Conservation (phyloP, 139 green algal species). For the Coelastrella sp. region DNA sequence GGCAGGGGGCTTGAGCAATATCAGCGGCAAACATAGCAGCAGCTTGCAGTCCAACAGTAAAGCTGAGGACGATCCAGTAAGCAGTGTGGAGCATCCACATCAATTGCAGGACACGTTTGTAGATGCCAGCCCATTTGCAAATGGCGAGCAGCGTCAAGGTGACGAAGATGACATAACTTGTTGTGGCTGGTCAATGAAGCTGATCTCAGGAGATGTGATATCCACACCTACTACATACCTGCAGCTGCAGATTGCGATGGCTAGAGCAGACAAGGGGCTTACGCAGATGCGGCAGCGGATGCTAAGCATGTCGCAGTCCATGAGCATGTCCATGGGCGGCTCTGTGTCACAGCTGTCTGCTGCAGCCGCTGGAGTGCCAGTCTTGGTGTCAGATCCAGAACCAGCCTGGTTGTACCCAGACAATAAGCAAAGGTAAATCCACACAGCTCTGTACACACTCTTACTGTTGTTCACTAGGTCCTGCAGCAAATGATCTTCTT, state of each 20-base stretch:
- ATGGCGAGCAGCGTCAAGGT: not conserved
- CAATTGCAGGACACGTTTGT: too few species aligned
- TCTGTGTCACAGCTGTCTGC: not conserved
- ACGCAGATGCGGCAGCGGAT: constrained; percentile 24
- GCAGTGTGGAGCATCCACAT: too few species aligned
- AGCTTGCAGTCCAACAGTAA: too few species aligned
- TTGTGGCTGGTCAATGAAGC: constrained; percentile 12
- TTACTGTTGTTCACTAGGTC: not conserved
- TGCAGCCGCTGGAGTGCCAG: not conserved
- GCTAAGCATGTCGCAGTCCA: constrained; percentile 24
- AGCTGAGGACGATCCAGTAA: too few species aligned
- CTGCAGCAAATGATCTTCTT: too few species aligned
- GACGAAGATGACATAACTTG: constrained; percentile 2
- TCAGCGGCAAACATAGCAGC: not conserved
- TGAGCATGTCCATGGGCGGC: not conserved
- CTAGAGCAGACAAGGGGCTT: not conserved
- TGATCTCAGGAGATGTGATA: constrained; percentile 9
- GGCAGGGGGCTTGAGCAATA: not conserved
- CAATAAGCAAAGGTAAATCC: constrained; percentile 38
- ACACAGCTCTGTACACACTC: not conserved
- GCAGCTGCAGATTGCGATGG: constrained; percentile 40
- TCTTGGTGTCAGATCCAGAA: constrained; percentile 29
- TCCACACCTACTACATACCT: not conserved
- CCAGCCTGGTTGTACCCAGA: constrained; percentile 29
- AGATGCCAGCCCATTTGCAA: not conserved